Percentiles rank a stretch among this genome's conserved stretches.
Conservation (phyloP, 1,284 basidiomycete genomes). For the Leccinum cinnamomeum region DNA sequence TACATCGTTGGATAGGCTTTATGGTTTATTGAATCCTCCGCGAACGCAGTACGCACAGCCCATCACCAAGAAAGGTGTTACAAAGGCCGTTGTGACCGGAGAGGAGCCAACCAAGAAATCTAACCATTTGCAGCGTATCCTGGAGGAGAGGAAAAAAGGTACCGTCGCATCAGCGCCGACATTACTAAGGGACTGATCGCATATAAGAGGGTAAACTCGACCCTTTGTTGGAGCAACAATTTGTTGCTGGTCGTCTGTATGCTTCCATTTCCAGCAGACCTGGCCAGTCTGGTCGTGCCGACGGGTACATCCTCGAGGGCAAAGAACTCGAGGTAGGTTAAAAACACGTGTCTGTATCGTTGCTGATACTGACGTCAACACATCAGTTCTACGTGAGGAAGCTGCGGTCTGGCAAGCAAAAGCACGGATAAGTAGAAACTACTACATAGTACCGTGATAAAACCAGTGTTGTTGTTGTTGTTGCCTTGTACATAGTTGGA, state of each 20-base stretch:
- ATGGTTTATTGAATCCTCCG: conserved; percentile 12
- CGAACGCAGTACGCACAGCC: conserved; percentile 81
- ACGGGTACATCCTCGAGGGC: conserved; percentile 95
- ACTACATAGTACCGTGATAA: neutral
- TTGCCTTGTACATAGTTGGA: conserved; percentile 6
- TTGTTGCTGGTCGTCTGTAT: conserved; percentile 86
- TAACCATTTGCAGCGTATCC: conserved; percentile 81
- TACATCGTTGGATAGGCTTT: neutral
- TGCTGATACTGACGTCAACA: conserved; percentile 15
- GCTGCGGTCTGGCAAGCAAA: conserved; percentile 90
- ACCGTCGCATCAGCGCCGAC: conserved; percentile 20
- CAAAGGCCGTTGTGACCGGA: conserved; percentile 54
- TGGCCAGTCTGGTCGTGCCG: conserved; percentile 90
- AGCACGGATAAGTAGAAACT: conserved; percentile 51
- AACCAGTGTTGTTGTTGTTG: conserved; percentile 4
- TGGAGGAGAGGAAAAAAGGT: conserved; percentile 91
- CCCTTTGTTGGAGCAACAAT: conserved; percentile 81
- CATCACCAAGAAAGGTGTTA: conserved; percentile 72
- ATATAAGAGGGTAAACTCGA: conserved; percentile 83
- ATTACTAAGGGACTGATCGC: conserved; percentile 3
- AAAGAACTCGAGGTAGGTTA: conserved; percentile 87
- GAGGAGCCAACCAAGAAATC: conserved; percentile 83
- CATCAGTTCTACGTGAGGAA: conserved; percentile 90
- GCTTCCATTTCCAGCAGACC: conserved; percentile 90
- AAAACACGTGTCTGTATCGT: conserved; percentile 5